phyloP scores from a whole-genome alignment of 805 yeast species.

The Danielozyma ontarioensis region DNA sequence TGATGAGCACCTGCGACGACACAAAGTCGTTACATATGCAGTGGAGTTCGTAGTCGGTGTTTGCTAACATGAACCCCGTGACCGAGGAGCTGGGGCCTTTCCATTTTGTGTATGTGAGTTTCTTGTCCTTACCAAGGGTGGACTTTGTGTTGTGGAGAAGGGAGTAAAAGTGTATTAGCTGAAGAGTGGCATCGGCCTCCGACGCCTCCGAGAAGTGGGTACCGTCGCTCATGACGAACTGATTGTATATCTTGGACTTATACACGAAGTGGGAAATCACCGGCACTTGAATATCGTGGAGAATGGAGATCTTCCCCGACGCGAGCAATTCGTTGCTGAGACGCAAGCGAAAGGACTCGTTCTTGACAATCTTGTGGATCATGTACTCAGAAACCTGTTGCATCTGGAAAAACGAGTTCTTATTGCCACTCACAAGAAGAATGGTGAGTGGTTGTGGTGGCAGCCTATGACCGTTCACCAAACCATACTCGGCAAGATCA shows the following conservation, averaged over 20 bases:
- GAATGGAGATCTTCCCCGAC: conserved; percentile 13
- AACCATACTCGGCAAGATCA: conserved; percentile 13
- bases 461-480: conserved; percentile 7
- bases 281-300: conserved; percentile 21
- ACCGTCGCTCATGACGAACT: conserved; percentile 46
- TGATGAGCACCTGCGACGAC: conserved; percentile 51
- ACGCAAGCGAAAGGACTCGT: conserved; percentile 13
- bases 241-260: conserved; percentile 66
- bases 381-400: conserved; percentile 55
- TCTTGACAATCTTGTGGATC: conserved; percentile 24
- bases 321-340: conserved; percentile 19
- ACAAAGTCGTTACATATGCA: conserved; percentile 41
- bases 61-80: conserved; percentile 35
- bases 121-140: conserved; percentile 24
- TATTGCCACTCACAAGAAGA: conserved; percentile 59
- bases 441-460: conserved; percentile 27
- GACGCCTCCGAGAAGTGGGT: conserved; percentile 10
- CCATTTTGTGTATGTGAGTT: conserved; percentile 45
- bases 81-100: conserved; percentile 7
- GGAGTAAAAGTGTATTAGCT: conserved; percentile 35
- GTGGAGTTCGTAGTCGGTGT: conserved; percentile 30
- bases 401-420: conserved; percentile 74
- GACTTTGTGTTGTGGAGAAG: conserved; percentile 22
- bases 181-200: conserved; percentile 20
- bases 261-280: conserved; percentile 74